Base-by-base conservation (phyloP, 1,284 basidiomycete species). In the Sporisorium reilianum region DNA sequence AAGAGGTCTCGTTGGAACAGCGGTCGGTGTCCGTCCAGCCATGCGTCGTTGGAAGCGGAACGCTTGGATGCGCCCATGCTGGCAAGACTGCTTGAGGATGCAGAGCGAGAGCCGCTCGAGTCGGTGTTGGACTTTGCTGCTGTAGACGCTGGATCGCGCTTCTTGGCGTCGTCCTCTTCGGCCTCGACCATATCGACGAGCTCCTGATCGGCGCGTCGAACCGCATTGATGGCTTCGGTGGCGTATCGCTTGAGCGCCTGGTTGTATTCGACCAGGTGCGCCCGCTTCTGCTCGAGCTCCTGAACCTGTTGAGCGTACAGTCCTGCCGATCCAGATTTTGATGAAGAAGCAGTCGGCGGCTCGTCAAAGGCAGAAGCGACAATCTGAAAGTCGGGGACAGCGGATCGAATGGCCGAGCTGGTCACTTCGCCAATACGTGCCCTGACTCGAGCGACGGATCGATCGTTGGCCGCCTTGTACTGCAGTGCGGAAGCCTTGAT, bases 1-100 rank as follows among this genome's bases (percentile, higher is more conserved):
- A 76, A 76, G 49, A 76, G 66, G n/a, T 76, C 74, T n/a, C 74
- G 36, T 50, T 76, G 74, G 64, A 61, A 68, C 11, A 76, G 53
- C 11, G 66, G 61, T 14, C 65, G 57, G 38, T 70, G 73, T 8
- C 67, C 67, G 5, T 67, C 54, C 5, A 71, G 63, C 70, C 70
- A 74, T 14, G 62, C 45, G 30, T 74, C 70, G 3, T 28, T 48
- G 25, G 61, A 54, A 26, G 55, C 16, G 9, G 48, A 36, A 12
- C 52, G 42, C 25, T 64, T 67, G 2, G 41, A 52, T 23, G 41
- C 38, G 18, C 36, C 40, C 20, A 40, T 26, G 16, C 55, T 34
- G 25, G 25, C 26, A 20, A 61, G n/a, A 32, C 38, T 70, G 44
- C 62, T 53, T 0, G 64, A 61, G 2, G 71, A 67, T 1, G 44